phyloP scores from a whole-genome alignment of 2,329 filamentous ascomycete genomes.

The Colletotrichum cereale region DNA sequence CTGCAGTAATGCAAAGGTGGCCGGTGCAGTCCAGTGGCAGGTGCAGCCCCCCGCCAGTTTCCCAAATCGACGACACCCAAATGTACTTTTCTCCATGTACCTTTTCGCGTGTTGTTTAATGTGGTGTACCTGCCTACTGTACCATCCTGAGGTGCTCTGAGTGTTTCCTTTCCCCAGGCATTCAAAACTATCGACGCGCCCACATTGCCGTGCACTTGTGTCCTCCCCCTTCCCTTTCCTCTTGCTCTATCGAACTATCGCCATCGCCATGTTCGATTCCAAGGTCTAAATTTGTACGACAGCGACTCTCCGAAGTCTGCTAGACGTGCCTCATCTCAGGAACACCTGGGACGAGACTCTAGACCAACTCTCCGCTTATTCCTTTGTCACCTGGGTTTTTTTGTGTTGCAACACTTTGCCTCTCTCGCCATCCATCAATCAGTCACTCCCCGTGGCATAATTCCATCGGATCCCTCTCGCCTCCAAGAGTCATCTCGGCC shows the following conservation, averaged over 20 bases:
- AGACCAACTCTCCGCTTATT: slow-evolving; percentile 51
- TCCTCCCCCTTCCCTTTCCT: slow-evolving; percentile 53
- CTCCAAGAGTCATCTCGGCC: slow-evolving; percentile 39
- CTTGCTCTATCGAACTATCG: slow-evolving; percentile 60
- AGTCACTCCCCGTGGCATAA: slow-evolving; percentile 40
- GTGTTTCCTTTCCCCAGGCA: slow-evolving; percentile 31
- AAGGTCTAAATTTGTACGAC: slow-evolving; percentile 62
- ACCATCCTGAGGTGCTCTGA: slow-evolving; percentile 8
- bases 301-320: slow-evolving; percentile 70
- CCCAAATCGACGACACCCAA: not conserved
- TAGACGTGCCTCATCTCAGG: slow-evolving; percentile 46
- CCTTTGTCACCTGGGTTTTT: slow-evolving; percentile 42
- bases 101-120: not conserved
- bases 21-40: slow-evolving; percentile 5
- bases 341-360: slow-evolving; percentile 46
- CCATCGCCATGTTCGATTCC: slow-evolving; percentile 67
- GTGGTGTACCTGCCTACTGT: slow-evolving; percentile 1
- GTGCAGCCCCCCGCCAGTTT: not conserved
- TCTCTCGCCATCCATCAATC: slow-evolving; percentile 37
- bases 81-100: slow-evolving; percentile 12
- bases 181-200: slow-evolving; percentile 53
- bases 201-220: slow-evolving; percentile 45
- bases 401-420: slow-evolving; percentile 34
- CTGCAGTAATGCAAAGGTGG: not conserved
- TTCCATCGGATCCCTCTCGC: slow-evolving; percentile 38